Evolutionary conservation across 176 grass and related monocot genomes (phyloP), one percentile per base, ranked within the genome.

Genomic region (Tuctoria greenei): DNA sequence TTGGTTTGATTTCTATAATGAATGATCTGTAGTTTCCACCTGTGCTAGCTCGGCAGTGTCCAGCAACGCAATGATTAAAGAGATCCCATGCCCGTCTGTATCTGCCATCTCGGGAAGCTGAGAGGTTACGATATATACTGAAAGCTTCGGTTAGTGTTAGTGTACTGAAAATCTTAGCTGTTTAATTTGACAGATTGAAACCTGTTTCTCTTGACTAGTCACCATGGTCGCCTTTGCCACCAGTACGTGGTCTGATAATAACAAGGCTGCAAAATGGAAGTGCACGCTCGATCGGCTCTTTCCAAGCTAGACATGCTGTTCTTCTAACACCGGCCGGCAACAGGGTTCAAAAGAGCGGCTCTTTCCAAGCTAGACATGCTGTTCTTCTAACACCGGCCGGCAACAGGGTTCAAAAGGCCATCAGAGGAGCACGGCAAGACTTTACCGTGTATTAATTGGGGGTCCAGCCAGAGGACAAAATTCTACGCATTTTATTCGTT

Each of bases 61-160:
- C 57, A 64, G 4, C 67, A 40, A 4, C 0, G 43, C 35, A 37
- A 81, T 73, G 58, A 81, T 72, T 81, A 43, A 81, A 81, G 57
- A 71, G 31, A 50, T 46, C 67, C 43, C 55, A 72, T 36, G 66
- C 67, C 42, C 15, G 57, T 72, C 56, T 52, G 42, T 63, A 62
- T 49, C 25, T 25, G 15, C 38, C 36, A 1, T 65, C 15, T 43
- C 13, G 14, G 21, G 64, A 79, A 57, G 27, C 25, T 34, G 13
- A 63, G 34, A 18, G 42, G 20, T 3, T 20, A 8, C 24, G 42
- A 10, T 10, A 4, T 27, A 10, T 10, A 4, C 1, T 21, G 26
- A 23, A 31, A 24, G 42, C 18, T 10, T 2, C 10, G 18, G n/a
- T n/a, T n/a, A n/a, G n/a, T n/a, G n/a, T 16, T 34, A 79, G 28